Conservation (phyloP, 106 monocot species). For the Dendrobium chrysotoxum region DNA sequence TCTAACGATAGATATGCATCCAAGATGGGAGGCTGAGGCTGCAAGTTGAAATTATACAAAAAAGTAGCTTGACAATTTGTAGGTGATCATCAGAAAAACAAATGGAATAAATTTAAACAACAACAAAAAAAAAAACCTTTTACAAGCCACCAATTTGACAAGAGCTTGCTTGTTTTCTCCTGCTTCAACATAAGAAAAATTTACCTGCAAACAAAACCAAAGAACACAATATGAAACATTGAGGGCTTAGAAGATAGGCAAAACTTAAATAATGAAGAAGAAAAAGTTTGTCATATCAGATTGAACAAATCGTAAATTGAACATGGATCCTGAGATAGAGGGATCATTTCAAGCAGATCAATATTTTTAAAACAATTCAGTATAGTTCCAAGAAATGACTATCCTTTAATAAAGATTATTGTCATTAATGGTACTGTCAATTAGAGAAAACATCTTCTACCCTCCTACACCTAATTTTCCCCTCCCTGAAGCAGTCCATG, state of each 20-base stretch:
- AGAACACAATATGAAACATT: neutral
- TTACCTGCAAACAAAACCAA: conserved; percentile 48
- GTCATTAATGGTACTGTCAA: neutral
- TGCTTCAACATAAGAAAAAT: conserved; percentile 89
- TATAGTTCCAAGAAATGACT: neutral
- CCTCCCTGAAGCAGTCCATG: neutral
- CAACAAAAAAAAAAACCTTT: conserved; percentile 35
- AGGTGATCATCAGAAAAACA: neutral
- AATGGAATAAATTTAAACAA: neutral
- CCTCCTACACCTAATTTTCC: neutral
- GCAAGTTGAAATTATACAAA: neutral
- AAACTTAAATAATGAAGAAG: neutral
- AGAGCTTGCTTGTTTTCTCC: conserved; percentile 94
- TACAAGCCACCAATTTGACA: conserved; percentile 91
- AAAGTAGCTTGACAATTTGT: neutral
- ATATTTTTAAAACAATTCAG: neutral
- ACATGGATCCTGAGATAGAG: neutral
- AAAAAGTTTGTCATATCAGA: neutral
- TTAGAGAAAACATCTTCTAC: neutral
- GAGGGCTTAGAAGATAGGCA: neutral
- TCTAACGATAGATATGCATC: neutral
- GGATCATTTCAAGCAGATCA: neutral
- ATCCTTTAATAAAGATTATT: neutral
- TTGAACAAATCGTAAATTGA: neutral
- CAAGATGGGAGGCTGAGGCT: neutral